phyloP scores from a whole-genome alignment of 2,329 filamentous ascomycete genomes.

The Tolypocladium cylindrosporum region DNA sequence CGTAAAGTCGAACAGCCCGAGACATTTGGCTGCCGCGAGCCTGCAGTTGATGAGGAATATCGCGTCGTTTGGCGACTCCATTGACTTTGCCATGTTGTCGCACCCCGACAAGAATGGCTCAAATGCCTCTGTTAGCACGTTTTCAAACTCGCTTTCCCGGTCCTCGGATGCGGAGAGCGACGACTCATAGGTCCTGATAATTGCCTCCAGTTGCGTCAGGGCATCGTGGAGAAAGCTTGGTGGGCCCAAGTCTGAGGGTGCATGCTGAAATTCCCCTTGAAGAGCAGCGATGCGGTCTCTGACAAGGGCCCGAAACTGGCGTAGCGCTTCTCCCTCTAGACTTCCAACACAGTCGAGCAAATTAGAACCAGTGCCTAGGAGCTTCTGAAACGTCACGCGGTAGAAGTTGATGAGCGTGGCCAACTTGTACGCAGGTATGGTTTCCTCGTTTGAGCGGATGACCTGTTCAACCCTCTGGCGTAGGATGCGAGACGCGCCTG shows the following conservation, averaged over 20 bases:
- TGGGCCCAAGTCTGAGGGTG: conserved; percentile 62
- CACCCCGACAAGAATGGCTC: conserved; percentile 79
- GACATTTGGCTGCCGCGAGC: conserved; percentile 42
- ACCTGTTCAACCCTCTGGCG: conserved; percentile 85
- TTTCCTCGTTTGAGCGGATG: conserved; percentile 85
- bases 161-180: conserved; percentile 55
- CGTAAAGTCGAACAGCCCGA: conserved; percentile 56
- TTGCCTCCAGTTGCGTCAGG: conserved; percentile 63
- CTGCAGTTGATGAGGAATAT: conserved; percentile 70
- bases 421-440: conserved; percentile 79
- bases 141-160: conserved; percentile 60
- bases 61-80: conserved; percentile 49
- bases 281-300: conserved; percentile 69
- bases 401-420: conserved; percentile 88
- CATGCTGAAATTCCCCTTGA: conserved; percentile 60
- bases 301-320: conserved; percentile 73
- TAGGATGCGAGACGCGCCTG: conserved; percentile 73
- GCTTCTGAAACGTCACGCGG: conserved; percentile 68
- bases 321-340: conserved; percentile 66
- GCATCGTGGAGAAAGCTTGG: conserved; percentile 76
- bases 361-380: conserved; percentile 60
- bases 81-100: conserved; percentile 52
- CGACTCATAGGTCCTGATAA: conserved; percentile 81
- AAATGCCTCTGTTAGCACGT: conserved; percentile 67
- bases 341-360: conserved; percentile 59